phyloP scores from a whole-genome alignment of 148 eudicot species.

The Diospyros kaki region DNA sequence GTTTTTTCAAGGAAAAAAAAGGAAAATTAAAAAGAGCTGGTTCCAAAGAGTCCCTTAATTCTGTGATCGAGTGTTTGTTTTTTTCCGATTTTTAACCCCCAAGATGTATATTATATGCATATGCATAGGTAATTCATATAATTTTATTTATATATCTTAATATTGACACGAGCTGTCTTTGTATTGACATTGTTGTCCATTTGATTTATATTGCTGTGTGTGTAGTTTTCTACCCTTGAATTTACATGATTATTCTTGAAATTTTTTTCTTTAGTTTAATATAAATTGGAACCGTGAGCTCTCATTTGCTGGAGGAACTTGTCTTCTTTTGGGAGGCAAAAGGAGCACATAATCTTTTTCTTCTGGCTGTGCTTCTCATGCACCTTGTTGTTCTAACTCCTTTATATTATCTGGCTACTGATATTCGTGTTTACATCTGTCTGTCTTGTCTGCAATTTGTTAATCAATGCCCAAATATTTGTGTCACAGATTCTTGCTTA shows the following conservation, averaged over 20 bases:
- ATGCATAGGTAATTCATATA: too few species aligned
- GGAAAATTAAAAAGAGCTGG: too few species aligned
- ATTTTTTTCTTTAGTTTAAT: not conserved
- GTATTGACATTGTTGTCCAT: too few species aligned
- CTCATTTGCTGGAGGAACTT: not conserved
- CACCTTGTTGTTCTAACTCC: not conserved
- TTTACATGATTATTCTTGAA: not conserved
- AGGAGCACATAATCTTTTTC: not conserved
- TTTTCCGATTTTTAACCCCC: not conserved
- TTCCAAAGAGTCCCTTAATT: conserved; percentile 14
- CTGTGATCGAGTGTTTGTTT: not conserved
- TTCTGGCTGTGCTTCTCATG: not conserved
- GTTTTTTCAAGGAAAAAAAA: too few species aligned
- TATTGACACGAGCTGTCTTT: too few species aligned
- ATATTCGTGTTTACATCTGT: not conserved
- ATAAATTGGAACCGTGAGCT: not conserved
- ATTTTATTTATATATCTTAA: too few species aligned
- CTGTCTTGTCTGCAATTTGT: conserved; percentile 1
- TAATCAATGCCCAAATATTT: conserved; percentile 4
- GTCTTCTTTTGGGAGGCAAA: not conserved
- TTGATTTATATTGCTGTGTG: too few species aligned
- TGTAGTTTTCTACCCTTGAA: not conserved
- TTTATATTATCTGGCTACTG: not conserved
- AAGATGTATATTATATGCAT: too few species aligned
- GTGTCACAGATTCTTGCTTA: conserved; percentile 75